Evolutionary conservation across 495 filamentous ascomycete species (phyloP).

Genomic region (Achaetomiella virescens): DNA sequence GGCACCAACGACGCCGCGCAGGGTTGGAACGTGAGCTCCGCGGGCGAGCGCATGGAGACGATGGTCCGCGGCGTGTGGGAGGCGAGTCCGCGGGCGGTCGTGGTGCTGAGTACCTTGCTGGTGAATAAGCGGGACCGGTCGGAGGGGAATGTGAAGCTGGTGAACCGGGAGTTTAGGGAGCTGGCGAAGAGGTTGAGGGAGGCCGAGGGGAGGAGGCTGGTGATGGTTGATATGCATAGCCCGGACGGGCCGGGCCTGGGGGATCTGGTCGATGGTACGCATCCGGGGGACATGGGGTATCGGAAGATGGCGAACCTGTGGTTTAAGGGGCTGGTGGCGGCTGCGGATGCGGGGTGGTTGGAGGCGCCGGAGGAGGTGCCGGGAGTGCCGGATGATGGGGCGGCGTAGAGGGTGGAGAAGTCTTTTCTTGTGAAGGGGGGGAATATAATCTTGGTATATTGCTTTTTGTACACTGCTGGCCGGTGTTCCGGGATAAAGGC

Average conservation of each 20-base stretch:
- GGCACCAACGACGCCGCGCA: conserved; percentile 19
- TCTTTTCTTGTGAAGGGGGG: too few relatives aligned
- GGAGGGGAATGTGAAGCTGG: conserved; percentile 27
- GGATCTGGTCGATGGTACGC: conserved; percentile 44
- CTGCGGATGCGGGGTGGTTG: conserved; percentile 21
- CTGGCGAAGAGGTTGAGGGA: conserved; percentile 29
- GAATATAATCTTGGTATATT: too few relatives aligned
- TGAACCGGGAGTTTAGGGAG: conserved; percentile 36
- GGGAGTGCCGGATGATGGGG: conserved; percentile 21
- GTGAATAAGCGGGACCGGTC: conserved; percentile 24
- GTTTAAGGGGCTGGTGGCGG: conserved; percentile 37
- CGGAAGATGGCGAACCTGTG: conserved; percentile 49
- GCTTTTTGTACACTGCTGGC: too few relatives aligned
- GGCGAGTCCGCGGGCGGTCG: conserved; percentile 36
- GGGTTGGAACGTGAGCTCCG: conserved; percentile 19
- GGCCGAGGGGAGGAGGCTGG: conserved; percentile 24
- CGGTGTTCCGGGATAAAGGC: too few relatives aligned
- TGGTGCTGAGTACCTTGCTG: conserved; percentile 47
- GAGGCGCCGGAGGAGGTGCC: conserved; percentile 18
- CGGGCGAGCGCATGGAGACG: conserved; percentile 31
- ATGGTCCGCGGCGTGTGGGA: conserved; percentile 36
- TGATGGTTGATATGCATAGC: conserved; percentile 45
- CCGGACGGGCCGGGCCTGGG: conserved; percentile 20
- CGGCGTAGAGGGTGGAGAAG: background rate
- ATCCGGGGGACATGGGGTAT: conserved; percentile 48